phyloP scores from a whole-genome alignment of 2,329 filamentous ascomycete species.

The Fusarium oxysporum region DNA sequence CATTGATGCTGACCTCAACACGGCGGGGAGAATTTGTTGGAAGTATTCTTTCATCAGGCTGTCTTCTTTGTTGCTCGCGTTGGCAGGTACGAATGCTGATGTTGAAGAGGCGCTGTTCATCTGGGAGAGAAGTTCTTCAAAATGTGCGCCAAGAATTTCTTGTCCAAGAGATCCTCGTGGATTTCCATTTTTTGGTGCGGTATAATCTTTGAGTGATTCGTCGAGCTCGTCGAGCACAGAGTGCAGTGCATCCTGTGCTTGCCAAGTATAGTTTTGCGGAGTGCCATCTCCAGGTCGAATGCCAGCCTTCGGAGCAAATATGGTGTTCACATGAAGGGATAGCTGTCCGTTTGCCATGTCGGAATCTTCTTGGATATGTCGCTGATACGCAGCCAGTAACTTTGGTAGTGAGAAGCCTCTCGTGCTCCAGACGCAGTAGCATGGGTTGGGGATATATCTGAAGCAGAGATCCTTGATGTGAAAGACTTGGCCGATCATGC shows the following conservation, averaged over 20 bases:
- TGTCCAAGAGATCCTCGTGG: not conserved
- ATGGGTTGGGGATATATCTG: constrained; percentile 24
- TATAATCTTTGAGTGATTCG: not conserved
- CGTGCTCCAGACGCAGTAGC: constrained; percentile 11
- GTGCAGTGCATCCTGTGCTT: constrained; percentile 6
- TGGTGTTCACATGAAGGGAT: fast-evolving
- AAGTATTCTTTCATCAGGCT: constrained; percentile 6
- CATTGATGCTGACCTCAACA: not conserved
- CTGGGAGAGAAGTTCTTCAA: constrained; percentile 15
- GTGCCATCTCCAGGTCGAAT: not conserved
- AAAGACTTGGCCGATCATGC: constrained; percentile 16
- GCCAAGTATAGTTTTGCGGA: not conserved
- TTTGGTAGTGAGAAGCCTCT: not conserved
- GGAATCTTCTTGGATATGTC: not conserved
- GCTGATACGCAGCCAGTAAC: not conserved
- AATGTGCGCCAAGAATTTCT: not conserved
- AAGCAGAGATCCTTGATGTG: constrained; percentile 25
- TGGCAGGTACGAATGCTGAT: not conserved
- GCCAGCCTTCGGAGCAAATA: not conserved
- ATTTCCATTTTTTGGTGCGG: fast-evolving
- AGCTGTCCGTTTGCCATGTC: not conserved
- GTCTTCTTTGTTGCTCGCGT: not conserved
- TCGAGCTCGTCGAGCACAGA: constrained; percentile 4
- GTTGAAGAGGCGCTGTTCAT: not conserved
- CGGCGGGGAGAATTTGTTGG: not conserved